phyloP scores from a whole-genome alignment of 768 basidiomycete genomes.

The Collybia sordida region DNA sequence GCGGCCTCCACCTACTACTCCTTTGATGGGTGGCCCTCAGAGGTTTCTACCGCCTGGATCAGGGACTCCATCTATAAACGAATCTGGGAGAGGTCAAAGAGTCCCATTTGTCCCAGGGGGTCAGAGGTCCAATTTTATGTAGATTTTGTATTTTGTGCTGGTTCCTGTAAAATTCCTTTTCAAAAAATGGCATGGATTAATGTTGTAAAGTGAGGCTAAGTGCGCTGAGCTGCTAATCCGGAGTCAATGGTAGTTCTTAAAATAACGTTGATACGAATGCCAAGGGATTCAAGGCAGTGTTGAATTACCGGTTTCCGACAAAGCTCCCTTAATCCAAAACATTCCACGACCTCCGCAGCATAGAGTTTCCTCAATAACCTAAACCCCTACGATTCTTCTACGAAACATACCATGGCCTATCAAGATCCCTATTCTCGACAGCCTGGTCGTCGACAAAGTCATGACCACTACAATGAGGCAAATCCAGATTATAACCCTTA shows the following conservation, averaged over 20 bases:
- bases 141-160: background rate
- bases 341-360: no score
- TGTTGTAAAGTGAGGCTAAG: no score
- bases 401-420: conserved; percentile 43
- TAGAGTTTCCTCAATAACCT: no score
- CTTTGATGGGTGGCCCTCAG: conserved; percentile 18
- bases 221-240: no score
- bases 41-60: conserved; percentile 18
- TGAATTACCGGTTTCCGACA: background rate
- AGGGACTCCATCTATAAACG: conserved; percentile 20
- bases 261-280: background rate
- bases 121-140: conserved; percentile 13
- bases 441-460: conserved; percentile 19
- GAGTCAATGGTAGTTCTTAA: background rate
- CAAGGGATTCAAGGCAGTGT: conserved; percentile 1
- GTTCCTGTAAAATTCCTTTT: no score
- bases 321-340: no score
- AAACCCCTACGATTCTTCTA: no score
- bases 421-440: conserved; percentile 51
- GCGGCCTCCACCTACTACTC: conserved; percentile 28
- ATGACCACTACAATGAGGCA: conserved; percentile 31
- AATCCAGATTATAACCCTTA: conserved; percentile 47
- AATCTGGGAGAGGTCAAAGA: conserved; percentile 42
- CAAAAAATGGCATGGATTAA: no score
- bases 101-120: conserved; percentile 46